Evolutionary conservation across 2,329 filamentous ascomycete genomes (phyloP).

Genomic region (Hymenoscyphus albidus): DNA sequence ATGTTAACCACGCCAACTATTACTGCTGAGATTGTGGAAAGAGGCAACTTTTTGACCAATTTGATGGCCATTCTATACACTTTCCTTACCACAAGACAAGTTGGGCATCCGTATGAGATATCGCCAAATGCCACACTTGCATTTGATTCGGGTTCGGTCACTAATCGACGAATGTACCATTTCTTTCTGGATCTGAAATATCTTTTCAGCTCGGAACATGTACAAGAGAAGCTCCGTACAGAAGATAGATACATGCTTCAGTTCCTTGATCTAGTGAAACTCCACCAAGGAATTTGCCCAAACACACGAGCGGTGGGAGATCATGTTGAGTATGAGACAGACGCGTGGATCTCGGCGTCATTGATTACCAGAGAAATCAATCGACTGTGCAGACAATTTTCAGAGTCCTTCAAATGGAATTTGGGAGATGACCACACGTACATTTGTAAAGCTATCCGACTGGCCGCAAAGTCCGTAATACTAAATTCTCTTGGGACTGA

Average conservation of each 20-base stretch:
- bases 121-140: constrained; percentile 81
- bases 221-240: constrained; percentile 76
- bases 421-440: constrained; percentile 60
- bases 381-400: constrained; percentile 80
- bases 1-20: constrained; percentile 97
- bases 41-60: constrained; percentile 93
- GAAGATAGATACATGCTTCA: constrained; percentile 88
- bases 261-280: constrained; percentile 90
- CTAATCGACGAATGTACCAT: constrained; percentile 93
- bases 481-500: constrained; percentile 88
- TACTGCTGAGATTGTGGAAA: constrained; percentile 89
- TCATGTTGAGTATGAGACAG: constrained; percentile 96
- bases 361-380: constrained; percentile 95
- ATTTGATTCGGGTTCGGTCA: constrained; percentile 91
- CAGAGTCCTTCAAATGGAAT: constrained; percentile 75
- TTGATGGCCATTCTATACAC: constrained; percentile 96
- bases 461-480: constrained; percentile 78
- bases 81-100: constrained; percentile 92
- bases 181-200: constrained; percentile 96
- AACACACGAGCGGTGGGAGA: constrained; percentile 89
- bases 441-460: constrained; percentile 68
- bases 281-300: constrained; percentile 95
- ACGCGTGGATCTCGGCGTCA: constrained; percentile 95
- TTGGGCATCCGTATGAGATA: constrained; percentile 88
- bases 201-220: constrained; percentile 81